These are phyloP conservation scores for Wickerhamomyces rabaulensis DNA, from an alignment of 805 yeast species.

Conservation along the genomic window DNA sequence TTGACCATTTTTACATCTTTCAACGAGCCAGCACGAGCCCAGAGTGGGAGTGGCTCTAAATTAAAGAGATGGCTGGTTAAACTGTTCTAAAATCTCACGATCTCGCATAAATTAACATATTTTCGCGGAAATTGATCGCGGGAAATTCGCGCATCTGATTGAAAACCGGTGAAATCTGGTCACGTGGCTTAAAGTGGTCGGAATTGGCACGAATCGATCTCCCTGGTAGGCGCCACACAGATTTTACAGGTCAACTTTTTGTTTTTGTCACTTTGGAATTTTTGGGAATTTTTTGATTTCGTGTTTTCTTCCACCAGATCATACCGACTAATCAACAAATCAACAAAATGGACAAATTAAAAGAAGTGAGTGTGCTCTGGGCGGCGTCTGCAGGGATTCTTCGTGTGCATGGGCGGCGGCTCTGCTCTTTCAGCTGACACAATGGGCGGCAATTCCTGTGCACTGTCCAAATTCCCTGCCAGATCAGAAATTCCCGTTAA, in stretches of 20 bases:
- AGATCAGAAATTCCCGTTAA: not conserved
- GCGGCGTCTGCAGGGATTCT: not conserved
- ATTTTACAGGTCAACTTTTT: not conserved
- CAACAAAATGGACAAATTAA: slow-evolving; percentile 20
- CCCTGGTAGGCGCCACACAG: not conserved
- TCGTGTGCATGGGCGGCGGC: not conserved
- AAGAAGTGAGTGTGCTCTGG: slow-evolving; percentile 17
- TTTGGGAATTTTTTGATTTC: not conserved
- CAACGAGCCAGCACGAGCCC: not conserved
- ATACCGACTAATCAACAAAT: not conserved
- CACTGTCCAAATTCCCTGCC: not conserved
- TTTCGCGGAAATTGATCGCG: too few species aligned
- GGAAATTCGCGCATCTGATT: too few species aligned
- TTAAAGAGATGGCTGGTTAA: slow-evolving; percentile 6
- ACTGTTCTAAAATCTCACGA: not conserved
- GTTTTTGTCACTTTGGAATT: not conserved
- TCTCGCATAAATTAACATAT: not conserved
- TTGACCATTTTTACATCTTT: not conserved
- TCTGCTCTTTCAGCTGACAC: not conserved
- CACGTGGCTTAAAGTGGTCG: not conserved
- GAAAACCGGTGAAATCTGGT: not conserved
- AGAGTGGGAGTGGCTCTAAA: not conserved
- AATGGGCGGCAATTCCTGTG: not conserved
- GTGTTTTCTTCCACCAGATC: not conserved
- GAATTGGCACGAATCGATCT: too few species aligned